phyloP scores from a whole-genome alignment of 257 asterid genomes.

The Gynochthodes officinalis region DNA sequence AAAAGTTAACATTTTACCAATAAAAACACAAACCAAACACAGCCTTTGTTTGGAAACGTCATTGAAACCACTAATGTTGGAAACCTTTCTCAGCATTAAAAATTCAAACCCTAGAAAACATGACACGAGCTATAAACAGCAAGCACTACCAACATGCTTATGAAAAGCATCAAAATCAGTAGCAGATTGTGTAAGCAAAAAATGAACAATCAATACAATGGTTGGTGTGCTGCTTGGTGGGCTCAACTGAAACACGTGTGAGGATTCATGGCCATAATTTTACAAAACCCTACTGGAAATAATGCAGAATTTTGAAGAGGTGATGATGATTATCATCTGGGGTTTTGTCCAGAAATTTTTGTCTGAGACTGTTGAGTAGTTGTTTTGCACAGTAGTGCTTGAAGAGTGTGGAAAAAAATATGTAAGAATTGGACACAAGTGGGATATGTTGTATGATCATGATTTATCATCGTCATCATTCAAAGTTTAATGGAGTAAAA shows the following conservation, averaged over 20 bases:
- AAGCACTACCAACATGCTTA: too few relatives aligned
- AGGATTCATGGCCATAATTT: conserved; percentile 15
- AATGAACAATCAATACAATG: background rate
- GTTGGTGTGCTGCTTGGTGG: background rate
- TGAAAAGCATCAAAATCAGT: too few relatives aligned
- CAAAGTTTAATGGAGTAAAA: conserved; percentile 3
- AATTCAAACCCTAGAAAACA: too few relatives aligned
- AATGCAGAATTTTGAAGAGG: background rate
- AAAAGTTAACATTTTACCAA: too few relatives aligned
- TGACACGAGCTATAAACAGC: too few relatives aligned
- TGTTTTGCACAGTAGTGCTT: conserved; percentile 3
- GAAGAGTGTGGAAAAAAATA: background rate
- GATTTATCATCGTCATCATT: background rate
- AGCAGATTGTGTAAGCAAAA: background rate
- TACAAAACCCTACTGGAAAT: background rate
- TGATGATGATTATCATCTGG: background rate
- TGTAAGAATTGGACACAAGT: conserved; percentile 4
- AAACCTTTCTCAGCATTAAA: too few relatives aligned
- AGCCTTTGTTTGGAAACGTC: too few relatives aligned
- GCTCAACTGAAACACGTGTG: conserved; percentile 13
- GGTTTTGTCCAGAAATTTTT: background rate
- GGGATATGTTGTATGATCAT: conserved; percentile 11
- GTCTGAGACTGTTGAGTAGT: background rate
- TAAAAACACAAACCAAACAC: too few relatives aligned
- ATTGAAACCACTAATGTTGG: too few relatives aligned